Percentiles rank a stretch among this genome's conserved stretches.
Evolutionary conservation across 2,329 filamentous ascomycete species (phyloP).

Genomic region (Chrysosphaeria jannelii): DNA sequence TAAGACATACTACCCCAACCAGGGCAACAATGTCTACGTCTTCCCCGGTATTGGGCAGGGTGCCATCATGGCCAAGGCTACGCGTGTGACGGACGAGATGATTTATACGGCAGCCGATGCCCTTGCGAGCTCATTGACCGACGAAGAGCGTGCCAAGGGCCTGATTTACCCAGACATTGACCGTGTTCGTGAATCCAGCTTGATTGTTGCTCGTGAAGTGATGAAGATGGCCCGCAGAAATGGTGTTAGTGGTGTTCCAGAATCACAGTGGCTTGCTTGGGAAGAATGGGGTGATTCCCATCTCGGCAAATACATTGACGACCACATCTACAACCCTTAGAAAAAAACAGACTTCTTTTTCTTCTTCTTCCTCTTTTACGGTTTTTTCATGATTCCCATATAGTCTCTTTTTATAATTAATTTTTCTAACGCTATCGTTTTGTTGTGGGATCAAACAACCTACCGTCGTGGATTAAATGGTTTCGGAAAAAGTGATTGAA

Average conservation of each 20-base stretch:
- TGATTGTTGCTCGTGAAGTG: slow-evolving; percentile 65
- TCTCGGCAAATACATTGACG: slow-evolving; percentile 27
- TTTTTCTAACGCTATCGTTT: neutral
- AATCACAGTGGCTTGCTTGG: slow-evolving; percentile 42
- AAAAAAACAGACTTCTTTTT: slow-evolving; percentile 1
- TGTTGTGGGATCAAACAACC: too few relatives aligned
- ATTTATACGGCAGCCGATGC: slow-evolving; percentile 79
- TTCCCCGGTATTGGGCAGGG: slow-evolving; percentile 92
- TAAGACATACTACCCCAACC: slow-evolving; percentile 40
- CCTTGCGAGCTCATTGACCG: slow-evolving; percentile 46
- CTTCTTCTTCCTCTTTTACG: neutral
- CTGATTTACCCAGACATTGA: slow-evolving; percentile 78
- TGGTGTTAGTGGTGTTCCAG: slow-evolving; percentile 38
- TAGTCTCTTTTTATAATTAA: neutral
- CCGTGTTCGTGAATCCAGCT: slow-evolving; percentile 69
- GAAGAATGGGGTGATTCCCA: slow-evolving; percentile 38
- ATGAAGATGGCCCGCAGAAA: slow-evolving; percentile 74
- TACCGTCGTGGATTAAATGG: too few relatives aligned
- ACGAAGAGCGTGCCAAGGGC: slow-evolving; percentile 53
- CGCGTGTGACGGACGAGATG: slow-evolving; percentile 76
- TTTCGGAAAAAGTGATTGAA: too few relatives aligned
- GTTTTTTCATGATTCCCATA: neutral
- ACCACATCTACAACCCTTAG: slow-evolving; percentile 25
- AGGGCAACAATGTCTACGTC: slow-evolving; percentile 73
- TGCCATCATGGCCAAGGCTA: slow-evolving; percentile 69